These are phyloP conservation scores for Gryganskiella cystojenkinii DNA, from an alignment of 192 early-diverging fungal species.

Conservation along the genomic window DNA sequence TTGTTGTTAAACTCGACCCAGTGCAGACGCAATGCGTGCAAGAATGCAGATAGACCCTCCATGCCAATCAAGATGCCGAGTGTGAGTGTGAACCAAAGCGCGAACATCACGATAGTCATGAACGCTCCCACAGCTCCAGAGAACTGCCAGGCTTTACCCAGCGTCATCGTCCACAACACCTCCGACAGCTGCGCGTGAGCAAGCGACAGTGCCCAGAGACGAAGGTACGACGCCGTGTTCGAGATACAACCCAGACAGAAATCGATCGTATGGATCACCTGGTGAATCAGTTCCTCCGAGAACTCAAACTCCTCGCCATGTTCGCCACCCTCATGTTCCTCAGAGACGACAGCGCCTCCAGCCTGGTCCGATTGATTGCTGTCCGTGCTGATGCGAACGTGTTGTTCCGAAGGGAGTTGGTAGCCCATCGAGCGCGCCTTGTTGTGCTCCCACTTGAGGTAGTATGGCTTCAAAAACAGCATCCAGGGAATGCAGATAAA, in stretches of 20 bases:
- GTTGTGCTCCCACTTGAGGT: conserved; percentile 84
- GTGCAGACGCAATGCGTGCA: conserved; percentile 96
- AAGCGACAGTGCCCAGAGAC: conserved; percentile 98
- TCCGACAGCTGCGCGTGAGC: conserved; percentile 99
- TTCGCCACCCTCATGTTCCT: conserved; percentile 67
- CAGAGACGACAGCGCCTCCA: conserved; percentile 68
- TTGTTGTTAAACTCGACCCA: conserved; percentile 99
- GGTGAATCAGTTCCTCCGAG: conserved; percentile 96
- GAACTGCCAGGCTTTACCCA: conserved; percentile 68
- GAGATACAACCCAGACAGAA: conserved; percentile 97
- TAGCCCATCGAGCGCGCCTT: conserved; percentile 81
- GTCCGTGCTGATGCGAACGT: conserved; percentile 58
- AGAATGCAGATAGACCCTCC: conserved; percentile 95
- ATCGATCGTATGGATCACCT: conserved; percentile 99
- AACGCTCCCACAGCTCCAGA: conserved; percentile 67
- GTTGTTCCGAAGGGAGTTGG: conserved; percentile 63
- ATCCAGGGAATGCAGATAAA: conserved; percentile 97
- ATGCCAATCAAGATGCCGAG: conserved; percentile 85
- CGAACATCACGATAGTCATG: conserved; percentile 82
- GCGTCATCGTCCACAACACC: conserved; percentile 96
- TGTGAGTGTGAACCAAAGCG: conserved; percentile 93
- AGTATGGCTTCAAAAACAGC: conserved; percentile 92
- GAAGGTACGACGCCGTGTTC: conserved; percentile 98
- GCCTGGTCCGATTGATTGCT: conserved; percentile 50
- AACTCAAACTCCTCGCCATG: conserved; percentile 88